Evolutionary conservation across 2,329 filamentous ascomycete species (phyloP), one percentile per base, ranked within the genome.

Genomic region (Sclerotinia spermophila): DNA sequence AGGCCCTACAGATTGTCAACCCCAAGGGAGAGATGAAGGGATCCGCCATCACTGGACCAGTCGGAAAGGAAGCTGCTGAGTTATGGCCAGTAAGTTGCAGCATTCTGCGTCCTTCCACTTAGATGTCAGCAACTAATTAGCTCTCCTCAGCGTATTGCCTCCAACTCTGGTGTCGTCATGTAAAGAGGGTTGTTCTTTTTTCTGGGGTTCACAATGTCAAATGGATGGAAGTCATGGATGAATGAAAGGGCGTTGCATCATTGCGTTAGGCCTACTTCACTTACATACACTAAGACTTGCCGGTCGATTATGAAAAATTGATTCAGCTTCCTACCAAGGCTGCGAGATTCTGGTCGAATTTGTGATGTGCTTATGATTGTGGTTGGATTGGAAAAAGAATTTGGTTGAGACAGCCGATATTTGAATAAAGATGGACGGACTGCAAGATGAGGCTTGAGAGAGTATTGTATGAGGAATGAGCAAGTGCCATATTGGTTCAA

Each of bases 21-120:
- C 94, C 95, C 85, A 99, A 99, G 92, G 96, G 96, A 87, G 96
- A 99, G 88, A 99, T 99, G 96, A 99, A 99, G 92, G 96, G 96
- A 83, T 97, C 94, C 77, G 96, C 96, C 84, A 99, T 99, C 84
- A 99, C 96, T 80, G 96, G 96, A 80, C 96, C 96, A 80, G 95
- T 99, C 82, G 96, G 95, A 85, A 99, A 99, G 92, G 96, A 99
- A 88, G 96, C 96, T 83, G 96, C 96, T 84, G 96, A 99, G 88
- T 89, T 99, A 81, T 99, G 96, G 96, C 96, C 96, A 83, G 93
- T 95, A 88, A 86, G 92, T 89, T 74, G 33, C 27, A 4, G 40
- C 13, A 2, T 42, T 30, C 56, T 21, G 30, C 5, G 70, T 71
- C 35, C 48, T 61, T 24, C 40, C 11, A 33, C 38, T 59, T 48